Percentiles rank a stretch among this genome's conserved stretches.
These are phyloP conservation scores for Thinopyrum elongatum DNA, from an alignment of 176 grass and related monocot genomes.

Conservation along the genomic window DNA sequence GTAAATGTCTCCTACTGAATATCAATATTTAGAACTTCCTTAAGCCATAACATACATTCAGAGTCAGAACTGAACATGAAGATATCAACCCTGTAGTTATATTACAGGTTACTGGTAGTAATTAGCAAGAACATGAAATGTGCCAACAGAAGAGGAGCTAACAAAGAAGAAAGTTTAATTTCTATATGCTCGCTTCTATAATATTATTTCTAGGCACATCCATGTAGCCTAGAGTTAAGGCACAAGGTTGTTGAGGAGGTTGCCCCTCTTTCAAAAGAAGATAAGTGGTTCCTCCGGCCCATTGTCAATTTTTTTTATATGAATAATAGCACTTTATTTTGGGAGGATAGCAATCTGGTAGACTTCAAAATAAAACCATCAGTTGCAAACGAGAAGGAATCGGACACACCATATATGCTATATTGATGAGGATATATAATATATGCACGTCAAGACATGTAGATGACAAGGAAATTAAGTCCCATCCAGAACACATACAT, in stretches of 20 bases:
- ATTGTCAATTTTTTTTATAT: background rate
- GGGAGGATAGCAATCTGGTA: background rate
- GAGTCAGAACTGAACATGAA: background rate
- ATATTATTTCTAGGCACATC: background rate
- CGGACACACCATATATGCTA: too few relatives aligned
- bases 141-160: background rate
- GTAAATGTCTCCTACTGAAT: background rate
- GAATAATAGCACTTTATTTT: background rate
- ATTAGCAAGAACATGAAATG: constrained; percentile 8
- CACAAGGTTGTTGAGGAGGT: background rate
- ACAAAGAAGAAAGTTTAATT: background rate
- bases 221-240: background rate
- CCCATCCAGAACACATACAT: background rate
- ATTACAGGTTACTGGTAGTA: background rate
- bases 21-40: background rate
- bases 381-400: background rate
- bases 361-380: background rate
- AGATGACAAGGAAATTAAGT: background rate
- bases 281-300: background rate
- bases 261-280: background rate
- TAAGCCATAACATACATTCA: background rate
- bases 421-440: too few relatives aligned
- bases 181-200: background rate
- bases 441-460: background rate
- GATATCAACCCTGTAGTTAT: background rate